Percentiles rank a stretch among this genome's conserved stretches.
Conservation (phyloP, 805 yeast species). For the Kodamaea jinghongensis region DNA sequence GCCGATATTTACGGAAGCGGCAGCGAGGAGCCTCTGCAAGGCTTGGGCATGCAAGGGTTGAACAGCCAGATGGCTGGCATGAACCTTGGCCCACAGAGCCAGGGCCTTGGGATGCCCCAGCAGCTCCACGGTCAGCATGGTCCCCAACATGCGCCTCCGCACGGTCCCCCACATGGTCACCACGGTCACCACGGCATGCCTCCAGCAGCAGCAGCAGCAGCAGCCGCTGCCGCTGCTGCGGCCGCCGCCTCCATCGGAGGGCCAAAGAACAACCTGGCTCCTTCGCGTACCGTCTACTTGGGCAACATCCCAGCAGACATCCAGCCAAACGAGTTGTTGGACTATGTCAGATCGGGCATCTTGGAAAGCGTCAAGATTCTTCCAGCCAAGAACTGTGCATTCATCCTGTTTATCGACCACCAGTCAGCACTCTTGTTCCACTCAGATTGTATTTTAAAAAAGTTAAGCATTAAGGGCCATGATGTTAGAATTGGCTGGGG, state of each 20-base stretch:
- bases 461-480: slow-evolving; percentile 73
- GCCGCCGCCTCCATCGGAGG: slow-evolving; percentile 8
- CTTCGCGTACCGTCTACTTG: slow-evolving; percentile 83
- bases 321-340: slow-evolving; percentile 76
- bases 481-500: slow-evolving; percentile 95
- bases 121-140: slow-evolving; percentile 1
- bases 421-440: slow-evolving; percentile 87
- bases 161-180: not conserved
- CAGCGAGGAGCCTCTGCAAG: no score
- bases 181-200: slow-evolving; percentile 6
- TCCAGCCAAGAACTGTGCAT: slow-evolving; percentile 87
- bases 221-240: slow-evolving; percentile 3
- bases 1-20: no score
- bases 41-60: slow-evolving; percentile 2
- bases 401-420: slow-evolving; percentile 84
- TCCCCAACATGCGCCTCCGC: not conserved
- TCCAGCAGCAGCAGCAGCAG: not conserved
- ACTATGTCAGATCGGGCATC: slow-evolving; percentile 88
- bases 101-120: slow-evolving; percentile 1
- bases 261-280: slow-evolving; percentile 37
- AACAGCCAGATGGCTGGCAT: slow-evolving; percentile 8
- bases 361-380: slow-evolving; percentile 75
- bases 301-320: slow-evolving; percentile 86
- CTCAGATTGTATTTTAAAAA: slow-evolving; percentile 85
- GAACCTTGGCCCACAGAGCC: slow-evolving; percentile 1